Evolutionary conservation across 495 filamentous ascomycete genomes (phyloP), one percentile per base, ranked within the genome.

Genomic region (Penicillium bialowiezense): DNA sequence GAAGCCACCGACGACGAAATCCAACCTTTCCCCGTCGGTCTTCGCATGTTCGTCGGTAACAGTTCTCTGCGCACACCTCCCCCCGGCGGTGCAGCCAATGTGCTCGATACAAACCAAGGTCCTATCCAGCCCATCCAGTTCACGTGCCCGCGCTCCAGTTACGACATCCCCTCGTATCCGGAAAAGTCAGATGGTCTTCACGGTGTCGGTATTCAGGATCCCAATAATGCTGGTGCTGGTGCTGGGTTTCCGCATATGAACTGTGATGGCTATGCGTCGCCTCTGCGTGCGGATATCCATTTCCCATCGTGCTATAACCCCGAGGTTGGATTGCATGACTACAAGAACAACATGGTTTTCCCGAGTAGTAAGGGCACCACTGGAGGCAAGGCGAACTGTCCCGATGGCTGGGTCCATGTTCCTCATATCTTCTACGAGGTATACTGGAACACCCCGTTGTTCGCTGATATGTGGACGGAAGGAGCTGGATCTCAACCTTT

Each of bases 1-100:
- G 56, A 78, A 33, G 61, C 75, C 2, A 75, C 77, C 32, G 73
- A 78, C 45, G 79, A 85, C 51, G 71, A 81, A 31, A 75, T 88
- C 54, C 66, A 75, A 42, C 68, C 86, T 14, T 90, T 90, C 70
- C 88, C 89, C 1, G 58, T 72, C 12, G 84, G 81, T 20, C 86
- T 89, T 62, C 87, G 86, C 51, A 90, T 92, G 85, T 54, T 90
- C 13, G 76, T 83, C 34, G 89, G 89, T 31, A 72, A 86, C 58
- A 51, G 40, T 6, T 23, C 10, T 72, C 83, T 4, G 2, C 42
- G 52, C 6, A 51, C 35, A 34, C 52, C 52, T 19, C 52, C 52
- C 14, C 3, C 36, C 0, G 35, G 29, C 29, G 48, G 52, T 13
- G 52, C 47, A 8, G 37, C 17, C 7, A 47, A 47, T 14, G 39